Evolutionary conservation across 1,284 basidiomycete species (phyloP).

Genomic region (Paramarasmius palmivorus): DNA sequence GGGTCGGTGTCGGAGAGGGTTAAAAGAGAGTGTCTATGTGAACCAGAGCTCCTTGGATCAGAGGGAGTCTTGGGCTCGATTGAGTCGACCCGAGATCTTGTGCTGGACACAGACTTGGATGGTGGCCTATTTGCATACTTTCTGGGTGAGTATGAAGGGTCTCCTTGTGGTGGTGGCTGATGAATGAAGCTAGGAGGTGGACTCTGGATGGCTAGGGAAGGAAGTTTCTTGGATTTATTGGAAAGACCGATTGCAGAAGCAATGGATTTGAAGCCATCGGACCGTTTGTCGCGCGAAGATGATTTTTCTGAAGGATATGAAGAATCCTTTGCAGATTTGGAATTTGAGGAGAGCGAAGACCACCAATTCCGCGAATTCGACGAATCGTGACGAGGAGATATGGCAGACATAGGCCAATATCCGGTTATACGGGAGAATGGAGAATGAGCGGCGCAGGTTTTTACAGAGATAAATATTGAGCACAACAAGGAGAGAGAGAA

Average conservation of each 20-base stretch:
- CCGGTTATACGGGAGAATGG: neutral
- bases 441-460: neutral
- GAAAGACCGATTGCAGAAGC: slow-evolving; percentile 59
- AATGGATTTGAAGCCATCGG: slow-evolving; percentile 47
- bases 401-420: slow-evolving; percentile 25
- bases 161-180: slow-evolving; percentile 17
- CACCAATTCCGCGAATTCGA: slow-evolving; percentile 38
- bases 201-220: slow-evolving; percentile 52
- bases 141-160: slow-evolving; percentile 26
- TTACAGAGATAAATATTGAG: too few species aligned
- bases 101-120: slow-evolving; percentile 54
- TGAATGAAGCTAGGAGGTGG: slow-evolving; percentile 28
- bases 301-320: slow-evolving; percentile 26
- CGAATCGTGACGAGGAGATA: slow-evolving; percentile 29
- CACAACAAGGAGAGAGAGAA: too few species aligned
- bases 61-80: slow-evolving; percentile 52
- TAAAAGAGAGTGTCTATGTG: slow-evolving; percentile 53
- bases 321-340: slow-evolving; percentile 17
- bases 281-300: slow-evolving; percentile 28
- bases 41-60: slow-evolving; percentile 39
- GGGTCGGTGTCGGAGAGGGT: slow-evolving; percentile 65
- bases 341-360: slow-evolving; percentile 31
- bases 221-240: slow-evolving; percentile 54
- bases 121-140: slow-evolving; percentile 38
- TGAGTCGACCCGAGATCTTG: slow-evolving; percentile 49